Evolutionary conservation across 306 rosid genomes (phyloP), one percentile per base, ranked within the genome.

Genomic region (Malus fusca): DNA sequence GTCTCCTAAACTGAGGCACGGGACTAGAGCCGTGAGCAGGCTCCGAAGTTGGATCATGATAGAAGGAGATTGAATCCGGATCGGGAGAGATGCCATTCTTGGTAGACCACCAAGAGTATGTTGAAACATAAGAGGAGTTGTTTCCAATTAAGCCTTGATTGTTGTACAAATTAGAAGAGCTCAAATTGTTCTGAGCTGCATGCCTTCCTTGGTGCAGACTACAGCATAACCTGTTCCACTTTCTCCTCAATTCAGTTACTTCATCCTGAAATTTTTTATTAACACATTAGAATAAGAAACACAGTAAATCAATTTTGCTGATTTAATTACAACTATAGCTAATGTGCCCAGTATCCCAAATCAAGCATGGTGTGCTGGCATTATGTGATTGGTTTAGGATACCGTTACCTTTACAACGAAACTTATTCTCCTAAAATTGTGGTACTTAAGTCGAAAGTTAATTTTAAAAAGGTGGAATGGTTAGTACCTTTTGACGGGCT

Each of bases 171-270:
- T 64, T 64, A 43, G n/a, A 58, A 66, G 83, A 76, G 87, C 30
- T 82, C 82, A 85, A 74, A 19, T 84, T 65, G 71, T 71, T 84
- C 58, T 82, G 88, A 76, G 77, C 74, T 66, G 51, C 8, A 67
- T 87, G 84, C 55, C 82, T 92, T 79, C 82, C 83, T 67, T 88
- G 93, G 80, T 90, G 97, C 52, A 90, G 81, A 69, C 88, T 80
- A 65, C 80, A 81, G 73, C 97, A 92, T 65, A 87, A 75, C 28
- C 91, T 90, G 77, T 85, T 88, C 96, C 97, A 92, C 79, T 92
- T 90, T 73, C 81, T 87, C 77, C 84, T 86, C 90, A 92, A 71
- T 35, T 90, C 86, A 37, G 25, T 52, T 78, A 83, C 22, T 65
- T 90, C 91, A 82, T 90, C 93, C 92, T 90, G 88, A 68, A 78